Evolutionary conservation across 2,329 filamentous ascomycete genomes (phyloP).

Genomic region (Sclerotinia minor): DNA sequence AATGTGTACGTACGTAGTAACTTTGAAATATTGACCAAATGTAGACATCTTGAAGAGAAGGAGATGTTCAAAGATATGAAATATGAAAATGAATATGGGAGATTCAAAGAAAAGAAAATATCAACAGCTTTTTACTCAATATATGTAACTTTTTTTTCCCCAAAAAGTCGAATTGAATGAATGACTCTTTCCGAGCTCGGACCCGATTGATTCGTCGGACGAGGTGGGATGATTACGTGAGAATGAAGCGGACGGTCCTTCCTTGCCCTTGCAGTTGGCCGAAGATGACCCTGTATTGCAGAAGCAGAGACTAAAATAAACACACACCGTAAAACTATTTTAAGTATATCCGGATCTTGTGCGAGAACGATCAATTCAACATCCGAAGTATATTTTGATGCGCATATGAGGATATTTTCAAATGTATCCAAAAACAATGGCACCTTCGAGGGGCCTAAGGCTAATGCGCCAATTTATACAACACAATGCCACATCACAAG

Average conservation of each 20-base stretch:
- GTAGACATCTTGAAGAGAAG: slow-evolving; percentile 67
- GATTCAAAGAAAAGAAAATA: slow-evolving; percentile 14
- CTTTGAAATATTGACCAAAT: slow-evolving; percentile 78
- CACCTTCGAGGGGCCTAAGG: slow-evolving; percentile 2
- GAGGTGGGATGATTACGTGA: slow-evolving; percentile 16
- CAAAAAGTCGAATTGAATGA: slow-evolving; percentile 27
- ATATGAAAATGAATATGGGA: background rate
- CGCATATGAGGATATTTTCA: background rate
- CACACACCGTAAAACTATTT: background rate
- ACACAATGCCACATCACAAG: background rate
- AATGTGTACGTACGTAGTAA: slow-evolving; percentile 61
- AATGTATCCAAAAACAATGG: slow-evolving; percentile 5
- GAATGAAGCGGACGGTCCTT: background rate
- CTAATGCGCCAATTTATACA: background rate
- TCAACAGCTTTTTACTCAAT: background rate
- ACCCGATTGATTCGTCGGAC: slow-evolving; percentile 19
- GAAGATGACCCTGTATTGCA: background rate
- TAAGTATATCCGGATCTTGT: background rate
- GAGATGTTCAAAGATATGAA: background rate
- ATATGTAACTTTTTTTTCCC: background rate
- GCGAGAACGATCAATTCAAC: background rate
- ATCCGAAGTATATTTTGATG: background rate
- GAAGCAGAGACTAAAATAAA: background rate
- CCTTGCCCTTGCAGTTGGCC: background rate
- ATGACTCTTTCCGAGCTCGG: slow-evolving; percentile 36